These are phyloP conservation scores for Annulohypoxylon bovei DNA, from an alignment of 495 filamentous ascomycete species.

Conservation along the genomic window DNA sequence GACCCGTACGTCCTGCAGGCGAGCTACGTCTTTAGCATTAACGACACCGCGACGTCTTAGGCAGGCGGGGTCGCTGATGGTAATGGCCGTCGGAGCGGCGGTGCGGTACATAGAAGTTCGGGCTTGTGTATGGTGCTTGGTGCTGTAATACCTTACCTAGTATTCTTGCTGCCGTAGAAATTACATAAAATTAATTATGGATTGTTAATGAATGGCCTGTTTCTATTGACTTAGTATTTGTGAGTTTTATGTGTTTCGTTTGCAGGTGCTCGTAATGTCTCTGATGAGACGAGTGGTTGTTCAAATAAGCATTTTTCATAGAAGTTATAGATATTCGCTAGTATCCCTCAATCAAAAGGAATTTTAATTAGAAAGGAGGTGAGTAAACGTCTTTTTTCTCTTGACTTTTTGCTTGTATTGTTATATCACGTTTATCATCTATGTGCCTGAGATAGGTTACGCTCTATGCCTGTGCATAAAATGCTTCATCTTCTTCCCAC, in stretches of 20 bases:
- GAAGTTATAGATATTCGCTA: not conserved
- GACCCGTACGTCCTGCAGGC: slow-evolving; percentile 72
- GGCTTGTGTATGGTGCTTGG: slow-evolving; percentile 15
- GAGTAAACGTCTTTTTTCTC: not conserved
- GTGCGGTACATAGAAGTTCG: slow-evolving; percentile 7
- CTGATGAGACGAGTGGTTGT: not conserved
- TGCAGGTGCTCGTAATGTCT: not conserved
- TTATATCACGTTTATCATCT: no score
- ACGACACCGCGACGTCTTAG: slow-evolving; percentile 46
- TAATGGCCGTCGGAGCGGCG: not conserved
- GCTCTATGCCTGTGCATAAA: no score
- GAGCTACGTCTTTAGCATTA: slow-evolving; percentile 68
- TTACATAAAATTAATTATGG: slow-evolving; percentile 20
- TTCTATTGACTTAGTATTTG: no score
- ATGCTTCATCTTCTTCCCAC: no score
- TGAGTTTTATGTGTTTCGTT: not conserved
- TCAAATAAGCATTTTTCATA: not conserved
- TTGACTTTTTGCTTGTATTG: not conserved
- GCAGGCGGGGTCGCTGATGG: slow-evolving; percentile 7
- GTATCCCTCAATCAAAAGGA: not conserved
- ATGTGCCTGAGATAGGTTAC: no score
- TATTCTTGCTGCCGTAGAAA: slow-evolving; percentile 2
- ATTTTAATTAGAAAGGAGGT: not conserved
- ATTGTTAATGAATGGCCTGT: not conserved
- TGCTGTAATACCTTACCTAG: not conserved